phyloP scores from a whole-genome alignment of 2,329 filamentous ascomycete genomes.

The Aspergillus jensenii region DNA sequence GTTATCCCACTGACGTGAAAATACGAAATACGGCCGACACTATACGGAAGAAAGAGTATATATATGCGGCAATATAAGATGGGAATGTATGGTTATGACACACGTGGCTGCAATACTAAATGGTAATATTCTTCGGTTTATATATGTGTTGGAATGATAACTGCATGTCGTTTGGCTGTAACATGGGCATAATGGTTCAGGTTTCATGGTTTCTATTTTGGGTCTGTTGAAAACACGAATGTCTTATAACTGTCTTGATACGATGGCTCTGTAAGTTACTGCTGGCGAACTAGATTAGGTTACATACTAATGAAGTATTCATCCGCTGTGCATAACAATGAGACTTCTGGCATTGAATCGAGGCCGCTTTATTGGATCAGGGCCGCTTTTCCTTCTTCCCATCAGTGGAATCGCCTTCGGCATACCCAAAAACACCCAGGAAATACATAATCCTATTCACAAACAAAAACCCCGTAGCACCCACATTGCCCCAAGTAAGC shows the following conservation, averaged over 20 bases:
- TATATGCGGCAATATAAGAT: not conserved
- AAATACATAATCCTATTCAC: conserved; percentile 59
- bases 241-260: not conserved
- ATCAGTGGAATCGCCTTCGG: conserved; percentile 49
- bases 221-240: not conserved
- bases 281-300: not conserved
- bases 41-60: not conserved
- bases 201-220: not conserved
- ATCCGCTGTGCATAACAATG: not conserved
- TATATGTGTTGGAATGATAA: not conserved
- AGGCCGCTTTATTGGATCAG: conserved; percentile 42
- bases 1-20: conserved; percentile 5
- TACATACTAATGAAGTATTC: not conserved
- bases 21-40: not conserved
- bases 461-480: conserved; percentile 61
- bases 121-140: not conserved
- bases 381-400: conserved; percentile 39
- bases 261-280: not conserved
- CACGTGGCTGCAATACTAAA: not conserved
- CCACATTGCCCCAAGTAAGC: conserved; percentile 73
- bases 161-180: not conserved
- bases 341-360: conserved; percentile 4
- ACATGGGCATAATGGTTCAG: no score
- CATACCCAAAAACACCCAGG: conserved; percentile 58
- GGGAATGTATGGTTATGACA: not conserved